These are phyloP conservation scores for Epichloe gansuensis DNA, from an alignment of 2,329 filamentous ascomycete species.

Conservation along the genomic window DNA sequence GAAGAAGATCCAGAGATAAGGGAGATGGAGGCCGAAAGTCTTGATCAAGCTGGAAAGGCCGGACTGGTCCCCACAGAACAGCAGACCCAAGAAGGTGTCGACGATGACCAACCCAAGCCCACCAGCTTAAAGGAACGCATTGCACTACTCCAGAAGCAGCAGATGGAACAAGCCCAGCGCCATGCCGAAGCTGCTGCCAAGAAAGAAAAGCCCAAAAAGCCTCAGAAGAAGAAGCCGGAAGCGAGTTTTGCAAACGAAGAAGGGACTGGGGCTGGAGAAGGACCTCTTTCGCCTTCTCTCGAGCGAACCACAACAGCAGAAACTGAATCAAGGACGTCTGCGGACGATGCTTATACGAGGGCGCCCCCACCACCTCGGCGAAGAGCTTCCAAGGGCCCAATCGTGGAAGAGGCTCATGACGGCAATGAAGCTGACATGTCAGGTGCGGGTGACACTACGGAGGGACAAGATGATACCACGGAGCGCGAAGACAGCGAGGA, in stretches of 20 bases:
- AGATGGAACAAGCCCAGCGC: constrained; percentile 74
- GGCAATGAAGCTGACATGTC: constrained; percentile 55
- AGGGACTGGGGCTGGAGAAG: constrained; percentile 17
- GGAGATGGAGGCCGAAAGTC: constrained; percentile 51
- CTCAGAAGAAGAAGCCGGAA: constrained; percentile 53
- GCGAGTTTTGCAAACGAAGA: constrained; percentile 20
- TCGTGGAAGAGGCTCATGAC: constrained; percentile 35
- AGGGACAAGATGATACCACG: constrained; percentile 46
- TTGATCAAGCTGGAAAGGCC: constrained; percentile 55
- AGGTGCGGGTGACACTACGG: constrained; percentile 49
- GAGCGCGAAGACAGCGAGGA: constrained; percentile 67
- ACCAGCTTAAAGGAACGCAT: constrained; percentile 92
- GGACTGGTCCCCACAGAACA: constrained; percentile 38
- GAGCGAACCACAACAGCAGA: constrained; percentile 38
- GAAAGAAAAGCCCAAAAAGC: constrained; percentile 77
- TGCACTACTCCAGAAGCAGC: constrained; percentile 84
- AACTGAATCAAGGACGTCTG: constrained; percentile 33
- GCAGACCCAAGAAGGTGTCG: constrained; percentile 34
- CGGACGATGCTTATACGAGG: constrained; percentile 29
- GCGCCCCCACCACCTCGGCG: constrained; percentile 34
- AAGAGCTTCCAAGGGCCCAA: constrained; percentile 36
- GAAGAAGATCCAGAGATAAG: constrained; percentile 72
- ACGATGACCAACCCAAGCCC: constrained; percentile 77
- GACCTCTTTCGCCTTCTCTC: constrained; percentile 18
- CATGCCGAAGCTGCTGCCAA: constrained; percentile 66